Base-by-base conservation (phyloP, 2,329 filamentous ascomycete species). In the Colletotrichum sp. region DNA sequence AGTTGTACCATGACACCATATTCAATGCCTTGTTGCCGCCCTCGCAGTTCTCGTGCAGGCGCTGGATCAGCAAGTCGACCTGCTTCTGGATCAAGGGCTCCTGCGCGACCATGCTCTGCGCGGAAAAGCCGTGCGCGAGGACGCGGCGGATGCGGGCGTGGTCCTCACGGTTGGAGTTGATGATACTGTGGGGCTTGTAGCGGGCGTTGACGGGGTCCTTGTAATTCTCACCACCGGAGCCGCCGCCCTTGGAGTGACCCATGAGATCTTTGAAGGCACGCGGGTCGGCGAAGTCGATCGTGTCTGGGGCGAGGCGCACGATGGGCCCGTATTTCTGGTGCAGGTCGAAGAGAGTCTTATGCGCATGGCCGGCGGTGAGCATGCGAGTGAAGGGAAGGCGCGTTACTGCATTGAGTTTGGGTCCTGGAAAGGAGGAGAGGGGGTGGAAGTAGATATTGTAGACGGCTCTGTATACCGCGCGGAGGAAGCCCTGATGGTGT, bases 261-360 rank as follows among this genome's bases (percentile, higher is more conserved):
- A 87, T 87, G n/a, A 88, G 86, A 18, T 86, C 85, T 71, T 84
- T 84, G 84, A 84, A 87, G 3, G 83, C 84, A 10, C 79, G 69
- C 5, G 81, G 60, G 9, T 81, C 81, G 21, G 81, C 83, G 69
- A 86, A 88, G 6, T 84, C 83, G 8, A 89, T 81, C 18, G 83
- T 80, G 34, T 84, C 82, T 0, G 87, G 87, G 1, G 80, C 82
- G 7, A 86, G 78, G 2, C 88, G 84, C 13, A 89, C 82, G 1
- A 88, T 81, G n/a, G 80, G 77, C 6, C 82, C 82, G 55, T 83
- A 83, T 10, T 66, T 21, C 3, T 78, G 65, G 18, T 83, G 81
- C 9, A 78, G 36, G 15, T 49, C 39, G 12, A 30, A 26, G 1
- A 76, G 36, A 10, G n/a, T 66, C 24, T 69, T 55, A 12, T 76